phyloP scores from a whole-genome alignment of 371 early-diverging fungal genomes.

The Gilbertella persicaria region DNA sequence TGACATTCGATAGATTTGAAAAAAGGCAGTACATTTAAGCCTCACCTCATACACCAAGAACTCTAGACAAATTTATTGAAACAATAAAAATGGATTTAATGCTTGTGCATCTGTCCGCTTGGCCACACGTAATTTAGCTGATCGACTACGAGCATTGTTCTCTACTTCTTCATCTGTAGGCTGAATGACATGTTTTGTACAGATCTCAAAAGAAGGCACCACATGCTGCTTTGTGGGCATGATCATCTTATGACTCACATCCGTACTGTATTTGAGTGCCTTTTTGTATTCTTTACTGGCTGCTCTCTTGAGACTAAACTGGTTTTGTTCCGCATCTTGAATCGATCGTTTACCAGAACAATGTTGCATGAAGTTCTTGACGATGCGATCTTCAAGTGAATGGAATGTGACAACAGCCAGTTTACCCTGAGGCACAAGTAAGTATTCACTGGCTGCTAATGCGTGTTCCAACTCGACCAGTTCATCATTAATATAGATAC shows the following conservation, averaged over 20 bases:
- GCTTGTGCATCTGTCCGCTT: conserved; percentile 36
- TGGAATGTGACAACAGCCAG: conserved; percentile 73
- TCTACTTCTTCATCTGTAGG: conserved; percentile 54
- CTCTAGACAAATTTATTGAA: conserved; percentile 8
- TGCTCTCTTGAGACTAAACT: conserved; percentile 38
- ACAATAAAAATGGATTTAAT: conserved; percentile 31
- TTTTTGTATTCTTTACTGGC: conserved; percentile 31
- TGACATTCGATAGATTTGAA: conserved; percentile 15
- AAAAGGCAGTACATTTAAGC: conserved; percentile 15
- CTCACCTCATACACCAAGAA: conserved; percentile 26
- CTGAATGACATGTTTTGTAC: conserved; percentile 46
- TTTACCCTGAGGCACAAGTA: conserved; percentile 57
- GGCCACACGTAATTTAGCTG: conserved; percentile 62
- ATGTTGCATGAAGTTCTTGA: conserved; percentile 62
- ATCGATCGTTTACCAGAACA: conserved; percentile 33
- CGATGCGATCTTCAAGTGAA: conserved; percentile 73
- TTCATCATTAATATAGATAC: conserved; percentile 78
- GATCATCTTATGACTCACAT: conserved; percentile 6
- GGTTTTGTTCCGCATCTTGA: conserved; percentile 30
- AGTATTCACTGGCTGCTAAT: conserved; percentile 51
- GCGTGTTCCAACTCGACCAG: conserved; percentile 56
- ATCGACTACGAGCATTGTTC: conserved; percentile 61
- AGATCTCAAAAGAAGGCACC: conserved; percentile 34
- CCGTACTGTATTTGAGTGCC: conserved; percentile 11
- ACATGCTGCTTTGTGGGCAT: conserved; percentile 9